Base-by-base conservation (phyloP, 495 filamentous ascomycete genomes). In the Schizothecium vesticola region DNA sequence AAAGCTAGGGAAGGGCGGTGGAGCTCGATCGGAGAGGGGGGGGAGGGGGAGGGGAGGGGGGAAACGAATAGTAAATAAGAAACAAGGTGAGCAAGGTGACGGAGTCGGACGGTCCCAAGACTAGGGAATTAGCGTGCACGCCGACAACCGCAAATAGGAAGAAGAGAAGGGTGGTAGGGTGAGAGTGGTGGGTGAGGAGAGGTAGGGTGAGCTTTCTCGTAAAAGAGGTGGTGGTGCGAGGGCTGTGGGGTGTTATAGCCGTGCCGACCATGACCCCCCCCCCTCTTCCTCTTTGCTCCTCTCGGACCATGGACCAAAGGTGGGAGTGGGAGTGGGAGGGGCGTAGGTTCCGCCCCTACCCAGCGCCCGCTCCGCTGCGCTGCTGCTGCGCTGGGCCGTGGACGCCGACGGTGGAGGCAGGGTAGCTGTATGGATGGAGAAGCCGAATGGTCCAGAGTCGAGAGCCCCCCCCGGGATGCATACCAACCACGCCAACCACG, bases 61-160 rank as follows among this genome's bases (percentile, higher is more conserved):
- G 76, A 83, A 85, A 84, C 80, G 78, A 83, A 84, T 80, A 81
- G 72, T 81, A 82, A 51, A 83, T 78, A 81, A 80, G 82, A 82
- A 79, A 80, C 70, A 72, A 75, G 76, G 76, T 78, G 76, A 73
- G 72, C 63, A 84, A 81, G 80, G 80, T 82, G 79, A 81, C 76
- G 78, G 79, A 80, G 77, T 75, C 74, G 80, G 83, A 82, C 83
- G 79, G 81, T 84, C 83, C 85, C 83, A 80, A 80, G 74, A 82
- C 77, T 80, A 77, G 81, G 86, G 86, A 81, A 86, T 84, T 84
- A 84, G 81, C 80, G 81, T 80, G 76, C 80, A 82, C 82, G 80
- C 84, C 85, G 81, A 75, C 75, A 78, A 74, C 82, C 78, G 78
- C 78, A 75, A 81, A 79, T 80, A 74, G 77, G 72, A 82, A 83